A percentile compares a stretch with the other conserved stretches of the same genome.
These are phyloP conservation scores for Euptelea pleiosperma DNA, from an alignment of 164 flowering plant genomes.

Conservation along the genomic window DNA sequence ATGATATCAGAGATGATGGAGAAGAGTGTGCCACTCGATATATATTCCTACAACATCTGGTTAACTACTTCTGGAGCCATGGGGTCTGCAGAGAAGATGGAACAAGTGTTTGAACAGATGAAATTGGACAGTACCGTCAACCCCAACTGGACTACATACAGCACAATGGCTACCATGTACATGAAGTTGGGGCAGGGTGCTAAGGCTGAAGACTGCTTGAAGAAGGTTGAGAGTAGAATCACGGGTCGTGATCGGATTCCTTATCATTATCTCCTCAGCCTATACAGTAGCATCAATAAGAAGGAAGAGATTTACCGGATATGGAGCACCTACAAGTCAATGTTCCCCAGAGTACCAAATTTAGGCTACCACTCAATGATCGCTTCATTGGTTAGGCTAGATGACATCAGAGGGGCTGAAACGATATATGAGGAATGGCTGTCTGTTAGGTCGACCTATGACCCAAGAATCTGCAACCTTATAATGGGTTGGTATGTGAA, in stretches of 20 bases:
- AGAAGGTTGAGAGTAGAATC: slow-evolving; percentile 59
- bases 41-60: slow-evolving; percentile 91
- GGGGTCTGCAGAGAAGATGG: slow-evolving; percentile 64
- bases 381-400: slow-evolving; percentile 53
- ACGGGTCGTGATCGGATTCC: slow-evolving; percentile 67
- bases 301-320: slow-evolving; percentile 67
- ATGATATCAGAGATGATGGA: slow-evolving; percentile 66
- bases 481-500: slow-evolving; percentile 56
- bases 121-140: slow-evolving; percentile 40
- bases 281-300: slow-evolving; percentile 61
- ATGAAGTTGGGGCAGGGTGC: slow-evolving; percentile 48
- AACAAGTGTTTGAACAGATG: slow-evolving; percentile 65
- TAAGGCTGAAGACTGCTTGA: slow-evolving; percentile 67
- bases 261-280: slow-evolving; percentile 73
- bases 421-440: slow-evolving; percentile 73
- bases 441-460: slow-evolving; percentile 42
- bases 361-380: slow-evolving; percentile 69
- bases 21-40: slow-evolving; percentile 49
- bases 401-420: slow-evolving; percentile 72
- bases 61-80: slow-evolving; percentile 61
- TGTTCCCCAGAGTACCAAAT: slow-evolving; percentile 61
- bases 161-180: slow-evolving; percentile 84
- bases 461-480: slow-evolving; percentile 70
- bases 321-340: slow-evolving; percentile 65
- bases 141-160: slow-evolving; percentile 85